A percentile compares a stretch with the other conserved stretches of the same genome.
phyloP scores from a whole-genome alignment of 331 rosid species.

The Dryas integrifolia region DNA sequence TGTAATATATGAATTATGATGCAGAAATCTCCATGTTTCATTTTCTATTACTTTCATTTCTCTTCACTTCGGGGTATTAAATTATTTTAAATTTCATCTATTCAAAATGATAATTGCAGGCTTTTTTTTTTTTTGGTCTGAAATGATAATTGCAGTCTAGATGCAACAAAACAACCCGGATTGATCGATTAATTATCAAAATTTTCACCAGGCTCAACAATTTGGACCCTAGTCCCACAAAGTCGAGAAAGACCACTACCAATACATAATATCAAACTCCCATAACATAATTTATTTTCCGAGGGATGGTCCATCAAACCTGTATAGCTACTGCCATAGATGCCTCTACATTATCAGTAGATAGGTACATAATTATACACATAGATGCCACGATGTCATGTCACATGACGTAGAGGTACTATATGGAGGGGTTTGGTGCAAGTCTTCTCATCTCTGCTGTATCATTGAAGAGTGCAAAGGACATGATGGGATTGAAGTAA shows the following conservation, averaged over 20 bases:
- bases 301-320: neutral
- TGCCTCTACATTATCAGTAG: neutral
- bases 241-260: too few relatives aligned
- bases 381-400: neutral
- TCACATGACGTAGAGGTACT: constrained; percentile 8
- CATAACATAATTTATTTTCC: neutral
- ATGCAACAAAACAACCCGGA: neutral
- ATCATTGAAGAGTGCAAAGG: neutral
- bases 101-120: too few relatives aligned
- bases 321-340: neutral
- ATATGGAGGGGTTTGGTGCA: neutral
- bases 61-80: neutral
- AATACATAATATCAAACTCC: neutral
- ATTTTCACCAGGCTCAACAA: neutral
- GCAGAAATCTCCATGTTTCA: neutral
- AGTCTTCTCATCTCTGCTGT: neutral
- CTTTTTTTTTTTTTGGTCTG: too few relatives aligned
- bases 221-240: neutral
- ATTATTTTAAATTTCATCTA: too few relatives aligned
- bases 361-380: constrained; percentile 6
- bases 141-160: neutral
- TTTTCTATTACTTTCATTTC: neutral
- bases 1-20: neutral
- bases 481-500: neutral
- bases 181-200: neutral